Base-by-base conservation (phyloP, 106 monocot species). In the Dactylorhiza incarnata region DNA sequence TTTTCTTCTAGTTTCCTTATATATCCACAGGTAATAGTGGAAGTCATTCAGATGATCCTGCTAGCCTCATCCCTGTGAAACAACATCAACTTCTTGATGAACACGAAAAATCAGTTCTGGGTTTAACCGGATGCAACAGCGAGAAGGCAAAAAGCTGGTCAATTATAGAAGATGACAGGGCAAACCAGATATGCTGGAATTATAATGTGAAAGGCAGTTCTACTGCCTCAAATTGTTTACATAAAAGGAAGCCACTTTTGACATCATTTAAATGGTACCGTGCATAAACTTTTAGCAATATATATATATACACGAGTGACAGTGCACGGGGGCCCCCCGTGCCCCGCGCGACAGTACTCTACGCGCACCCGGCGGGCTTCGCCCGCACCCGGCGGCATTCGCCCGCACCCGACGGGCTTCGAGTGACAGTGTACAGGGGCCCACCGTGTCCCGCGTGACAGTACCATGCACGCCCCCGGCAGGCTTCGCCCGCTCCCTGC, bases 91-190 rank as follows among this genome's bases (percentile, higher is more conserved):
- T 81, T 45, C 4, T 66, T 0, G 23, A 77, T 48, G 75, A 5
- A 47, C 49, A 24, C 63, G 73, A 77, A 11, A 74, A 77, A n/a
- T 79, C 52, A 16, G 37, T 83, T 49, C 45, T 89, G 17, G 23
- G 63, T 73, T 82, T 88, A 45, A 83, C 79, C 11, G 83, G 79
- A 75, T 95, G 95, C 76, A 82, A 14, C 14, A 71, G 84, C 73
- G 79, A 86, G 29, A 79, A 71, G 53, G 81, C 92, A 69, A 87
- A 75, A 75, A 84, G 89, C 19, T 95, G 95, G 95, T 44, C 45
- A 74, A 46, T 75, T 62, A 17, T 37, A 26, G 45, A 13, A 16
- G 37, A 82, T 74, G 50, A 81, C 19, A 51, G 68, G 29, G 76
- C 19, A 29, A 79, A 87, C 73, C 74, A 82, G 67, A 87, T 92